Conservation (phyloP, 768 basidiomycete genomes). For the Mycena leptocephala region DNA sequence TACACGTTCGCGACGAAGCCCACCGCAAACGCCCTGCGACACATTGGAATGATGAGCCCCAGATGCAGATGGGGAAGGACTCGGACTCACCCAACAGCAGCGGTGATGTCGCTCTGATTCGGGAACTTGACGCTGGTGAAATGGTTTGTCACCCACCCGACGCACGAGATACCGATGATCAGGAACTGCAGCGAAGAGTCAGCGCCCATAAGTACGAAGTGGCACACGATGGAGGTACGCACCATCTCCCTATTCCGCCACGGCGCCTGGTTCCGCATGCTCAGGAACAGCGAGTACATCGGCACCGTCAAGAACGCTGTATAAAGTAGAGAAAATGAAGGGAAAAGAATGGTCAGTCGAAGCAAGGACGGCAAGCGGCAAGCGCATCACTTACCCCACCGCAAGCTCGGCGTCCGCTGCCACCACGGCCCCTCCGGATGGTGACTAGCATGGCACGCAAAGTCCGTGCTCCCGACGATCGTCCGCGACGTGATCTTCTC, state of each 20-base stretch:
- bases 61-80: not conserved
- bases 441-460: conserved; percentile 73
- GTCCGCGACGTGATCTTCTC: conserved; percentile 65
- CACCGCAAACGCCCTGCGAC: conserved; percentile 81
- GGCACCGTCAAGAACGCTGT: conserved; percentile 84
- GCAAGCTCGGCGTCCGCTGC: conserved; percentile 76
- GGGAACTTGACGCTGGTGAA: conserved; percentile 75
- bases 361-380: not conserved
- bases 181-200: conserved; percentile 52
- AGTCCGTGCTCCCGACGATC: conserved; percentile 70
- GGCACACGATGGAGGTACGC: conserved; percentile 38
- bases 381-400: conserved; percentile 75
- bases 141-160: conserved; percentile 88
- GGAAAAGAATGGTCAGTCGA: not conserved
- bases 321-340: not conserved
- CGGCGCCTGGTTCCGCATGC: conserved; percentile 76
- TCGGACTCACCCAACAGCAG: conserved; percentile 75
- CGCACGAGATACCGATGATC: conserved; percentile 73
- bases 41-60: not conserved
- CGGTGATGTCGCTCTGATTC: conserved; percentile 83
- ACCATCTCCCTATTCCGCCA: conserved; percentile 73
- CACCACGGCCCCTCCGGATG: conserved; percentile 79
- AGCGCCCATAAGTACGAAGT: not conserved
- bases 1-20: conserved; percentile 87
- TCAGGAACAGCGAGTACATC: conserved; percentile 76